Evolutionary conservation across 2,329 filamentous ascomycete genomes (phyloP), one percentile per base, ranked within the genome.

Genomic region (Tricladium varicosporioides): DNA sequence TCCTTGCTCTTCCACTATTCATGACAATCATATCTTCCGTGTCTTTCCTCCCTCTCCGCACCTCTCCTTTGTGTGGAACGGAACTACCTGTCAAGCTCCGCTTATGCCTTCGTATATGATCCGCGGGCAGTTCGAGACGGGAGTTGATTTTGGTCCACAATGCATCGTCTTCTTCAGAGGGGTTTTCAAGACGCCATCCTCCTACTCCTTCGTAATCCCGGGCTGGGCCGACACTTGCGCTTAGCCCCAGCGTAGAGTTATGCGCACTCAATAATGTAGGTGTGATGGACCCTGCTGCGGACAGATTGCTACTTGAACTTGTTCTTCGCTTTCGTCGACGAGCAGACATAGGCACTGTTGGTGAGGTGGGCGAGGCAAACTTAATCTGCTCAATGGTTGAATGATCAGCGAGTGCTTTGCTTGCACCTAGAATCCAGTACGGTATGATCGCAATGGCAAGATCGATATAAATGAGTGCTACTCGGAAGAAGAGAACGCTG

Each of bases 391-490:
- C 49, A 10, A 18, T 42, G 5, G 45, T 32, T 5, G 48, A 22
- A 36, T 42, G 18, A 54, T 5, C 10, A 40, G 22, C 18, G 46
- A 44, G 19, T 43, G 15, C 46, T 50, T 53, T 2, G 54, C n/a
- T 5, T 33, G 33, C 31, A 31, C 67, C 65, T 14, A 67, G 53
- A 75, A 88, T 70, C 59, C 81, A 80, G 52, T 81, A 80, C 5
- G 80, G 79, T 1, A 87, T 67, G 2, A 87, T 74, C 7, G 81
- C 82, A 16, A 83, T 70, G 45, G 76, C 80, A 51, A 89, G 75
- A 65, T 88, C 84, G 59, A 87, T 72, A 67, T 88, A 88, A 55
- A 88, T 80, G 51, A 87, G 67, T 47, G 80, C 73, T 19, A 86
- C 79, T 19, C 85, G 80, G 60, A 86, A 72, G 66, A 83, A 78